These are phyloP conservation scores for Diplosphaera chodatii DNA, from an alignment of 139 green algal species.

Conservation along the genomic window DNA sequence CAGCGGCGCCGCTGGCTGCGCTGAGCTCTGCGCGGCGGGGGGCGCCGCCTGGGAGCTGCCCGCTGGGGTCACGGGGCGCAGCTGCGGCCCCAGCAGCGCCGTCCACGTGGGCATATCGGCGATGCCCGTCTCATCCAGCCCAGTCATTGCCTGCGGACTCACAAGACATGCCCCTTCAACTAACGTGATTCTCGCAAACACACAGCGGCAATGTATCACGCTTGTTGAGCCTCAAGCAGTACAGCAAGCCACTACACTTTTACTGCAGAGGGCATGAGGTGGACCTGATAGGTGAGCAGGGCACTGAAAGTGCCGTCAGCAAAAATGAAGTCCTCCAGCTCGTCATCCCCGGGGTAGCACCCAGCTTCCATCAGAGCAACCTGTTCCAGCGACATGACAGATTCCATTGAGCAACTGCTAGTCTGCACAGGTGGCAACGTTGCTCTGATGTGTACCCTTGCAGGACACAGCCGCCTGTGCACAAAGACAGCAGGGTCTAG, in stretches of 20 bases:
- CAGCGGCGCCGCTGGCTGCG: neutral
- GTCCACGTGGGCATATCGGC: constrained; percentile 58
- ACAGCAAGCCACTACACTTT: too few species aligned
- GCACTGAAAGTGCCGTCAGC: constrained; percentile 26
- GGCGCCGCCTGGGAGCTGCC: neutral
- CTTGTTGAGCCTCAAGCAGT: too few species aligned
- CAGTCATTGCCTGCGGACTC: constrained; percentile 42
- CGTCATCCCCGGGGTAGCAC: constrained; percentile 63
- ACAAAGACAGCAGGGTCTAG: neutral
- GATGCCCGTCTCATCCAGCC: constrained; percentile 61
- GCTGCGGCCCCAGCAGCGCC: constrained; percentile 44
- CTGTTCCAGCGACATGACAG: constrained; percentile 18
- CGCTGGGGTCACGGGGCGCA: neutral
- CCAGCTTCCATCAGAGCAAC: constrained; percentile 38
- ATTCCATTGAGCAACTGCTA: too few species aligned
- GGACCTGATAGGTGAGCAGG: constrained; percentile 38
- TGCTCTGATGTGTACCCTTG: too few species aligned
- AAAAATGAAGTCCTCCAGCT: constrained; percentile 59
- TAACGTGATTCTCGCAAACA: too few species aligned
- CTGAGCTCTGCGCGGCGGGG: neutral
- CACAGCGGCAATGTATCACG: too few species aligned
- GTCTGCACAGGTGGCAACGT: too few species aligned
- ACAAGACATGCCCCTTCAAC: too few species aligned
- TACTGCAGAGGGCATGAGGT: too few species aligned
- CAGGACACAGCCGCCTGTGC: too few species aligned